phyloP scores from a whole-genome alignment of 2,329 filamentous ascomycete species.

The Diaporthe sp. region DNA sequence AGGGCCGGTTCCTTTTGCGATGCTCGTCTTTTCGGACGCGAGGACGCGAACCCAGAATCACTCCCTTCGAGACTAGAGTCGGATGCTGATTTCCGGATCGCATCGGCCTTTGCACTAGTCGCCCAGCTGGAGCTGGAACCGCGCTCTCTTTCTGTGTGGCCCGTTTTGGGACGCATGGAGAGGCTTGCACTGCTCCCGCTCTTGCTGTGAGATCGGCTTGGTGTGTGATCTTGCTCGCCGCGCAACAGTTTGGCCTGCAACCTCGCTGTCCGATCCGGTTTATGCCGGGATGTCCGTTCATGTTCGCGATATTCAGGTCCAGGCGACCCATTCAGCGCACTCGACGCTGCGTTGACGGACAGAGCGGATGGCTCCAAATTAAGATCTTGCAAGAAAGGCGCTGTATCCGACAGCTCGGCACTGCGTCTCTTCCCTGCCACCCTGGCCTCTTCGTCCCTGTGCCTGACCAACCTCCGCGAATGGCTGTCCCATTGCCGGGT shows the following conservation, averaged over 20 bases:
- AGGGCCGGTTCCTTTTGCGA: slow-evolving; percentile 31
- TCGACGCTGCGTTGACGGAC: slow-evolving; percentile 67
- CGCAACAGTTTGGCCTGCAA: slow-evolving; percentile 18
- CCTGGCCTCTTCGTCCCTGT: slow-evolving; percentile 47
- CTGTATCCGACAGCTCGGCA: slow-evolving; percentile 41
- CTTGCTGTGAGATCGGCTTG: slow-evolving; percentile 36
- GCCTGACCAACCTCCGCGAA: slow-evolving; percentile 59
- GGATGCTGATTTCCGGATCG: slow-evolving; percentile 30
- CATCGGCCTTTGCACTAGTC: slow-evolving; percentile 22
- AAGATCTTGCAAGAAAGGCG: slow-evolving; percentile 53
- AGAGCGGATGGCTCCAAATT: slow-evolving; percentile 55
- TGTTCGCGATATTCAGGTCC: slow-evolving; percentile 39
- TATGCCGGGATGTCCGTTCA: slow-evolving; percentile 27
- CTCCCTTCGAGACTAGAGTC: slow-evolving; percentile 32
- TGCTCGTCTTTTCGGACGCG: slow-evolving; percentile 25
- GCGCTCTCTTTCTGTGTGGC: slow-evolving; percentile 24
- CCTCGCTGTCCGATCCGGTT: slow-evolving; percentile 9
- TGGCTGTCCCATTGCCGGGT: slow-evolving; percentile 64
- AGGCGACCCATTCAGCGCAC: slow-evolving; percentile 55
- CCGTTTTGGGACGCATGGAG: slow-evolving; percentile 35
- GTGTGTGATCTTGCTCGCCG: slow-evolving; percentile 31
- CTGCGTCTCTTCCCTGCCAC: slow-evolving; percentile 43
- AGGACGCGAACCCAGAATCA: slow-evolving; percentile 22
- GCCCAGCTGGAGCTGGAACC: slow-evolving; percentile 22
- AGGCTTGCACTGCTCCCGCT: slow-evolving; percentile 41